Conservation (phyloP, 208 protist genomes). For the Blechomonas ayalai region DNA sequence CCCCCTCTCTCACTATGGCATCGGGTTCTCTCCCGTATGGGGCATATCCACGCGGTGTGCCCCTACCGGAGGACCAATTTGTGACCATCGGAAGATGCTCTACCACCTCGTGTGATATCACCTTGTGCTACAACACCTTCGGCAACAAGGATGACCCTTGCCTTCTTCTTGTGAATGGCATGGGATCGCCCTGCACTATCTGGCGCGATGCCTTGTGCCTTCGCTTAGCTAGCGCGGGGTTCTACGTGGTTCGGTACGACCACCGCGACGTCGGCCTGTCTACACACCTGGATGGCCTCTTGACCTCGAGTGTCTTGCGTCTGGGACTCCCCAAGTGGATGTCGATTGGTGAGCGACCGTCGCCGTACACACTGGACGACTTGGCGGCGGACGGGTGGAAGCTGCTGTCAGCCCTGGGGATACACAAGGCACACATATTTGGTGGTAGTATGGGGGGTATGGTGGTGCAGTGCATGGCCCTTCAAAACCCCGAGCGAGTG, state of each 20-base stretch:
- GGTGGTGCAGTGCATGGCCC: slow-evolving; percentile 68
- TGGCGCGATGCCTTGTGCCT: slow-evolving; percentile 28
- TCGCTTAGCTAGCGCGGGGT: slow-evolving; percentile 19
- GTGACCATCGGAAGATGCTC: slow-evolving; percentile 31
- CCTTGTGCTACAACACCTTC: slow-evolving; percentile 55
- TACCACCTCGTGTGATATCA: slow-evolving; percentile 36
- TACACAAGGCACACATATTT: slow-evolving; percentile 44
- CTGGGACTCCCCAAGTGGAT: slow-evolving; percentile 36
- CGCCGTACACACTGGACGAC: slow-evolving; percentile 63
- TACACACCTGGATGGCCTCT: slow-evolving; percentile 37
- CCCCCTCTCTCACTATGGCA: no score
- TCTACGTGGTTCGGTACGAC: slow-evolving; percentile 67
- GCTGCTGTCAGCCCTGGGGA: slow-evolving; percentile 39
- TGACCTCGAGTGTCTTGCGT: slow-evolving; percentile 20
- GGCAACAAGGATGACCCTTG: slow-evolving; percentile 41
- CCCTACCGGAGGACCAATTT: slow-evolving; percentile 40
- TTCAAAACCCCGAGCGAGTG: slow-evolving; percentile 33
- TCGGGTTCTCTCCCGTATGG: no score
- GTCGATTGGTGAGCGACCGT: slow-evolving; percentile 24
- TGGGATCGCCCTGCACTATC: slow-evolving; percentile 9
- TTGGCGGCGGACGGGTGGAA: slow-evolving; percentile 51
- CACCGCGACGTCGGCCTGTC: slow-evolving; percentile 66
- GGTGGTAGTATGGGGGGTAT: slow-evolving; percentile 71
- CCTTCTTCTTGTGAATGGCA: slow-evolving; percentile 49
- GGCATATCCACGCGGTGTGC: slow-evolving; percentile 3